Percentiles rank a stretch among this genome's conserved stretches.
These are phyloP conservation scores for Colletotrichum nymphaeae DNA, from an alignment of 2,329 filamentous ascomycete species.

Conservation along the genomic window DNA sequence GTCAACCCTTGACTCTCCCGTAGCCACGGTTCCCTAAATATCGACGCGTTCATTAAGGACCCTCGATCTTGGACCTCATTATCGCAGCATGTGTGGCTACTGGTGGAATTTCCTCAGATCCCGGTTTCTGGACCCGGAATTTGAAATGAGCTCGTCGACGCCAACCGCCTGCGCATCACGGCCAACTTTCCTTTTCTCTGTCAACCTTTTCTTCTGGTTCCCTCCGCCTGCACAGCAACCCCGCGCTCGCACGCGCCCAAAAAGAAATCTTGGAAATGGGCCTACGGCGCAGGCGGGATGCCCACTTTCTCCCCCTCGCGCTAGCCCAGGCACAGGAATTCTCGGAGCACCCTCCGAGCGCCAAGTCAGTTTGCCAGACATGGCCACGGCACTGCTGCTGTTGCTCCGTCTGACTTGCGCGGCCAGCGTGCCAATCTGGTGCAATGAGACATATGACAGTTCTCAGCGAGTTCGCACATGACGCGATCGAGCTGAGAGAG, in stretches of 20 bases:
- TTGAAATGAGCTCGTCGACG: neutral
- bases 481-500: neutral
- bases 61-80: neutral
- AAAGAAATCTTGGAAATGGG: neutral
- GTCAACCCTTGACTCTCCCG: neutral
- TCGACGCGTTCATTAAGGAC: neutral
- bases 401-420: neutral
- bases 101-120: conserved; percentile 17
- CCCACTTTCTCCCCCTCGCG: neutral
- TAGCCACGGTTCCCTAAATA: neutral
- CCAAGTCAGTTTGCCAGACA: conserved; percentile 13
- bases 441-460: neutral
- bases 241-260: neutral
- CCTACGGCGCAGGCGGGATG: neutral
- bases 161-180: neutral
- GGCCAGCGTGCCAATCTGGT: neutral
- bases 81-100: neutral
- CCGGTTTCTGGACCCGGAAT: neutral
- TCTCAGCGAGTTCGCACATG: neutral
- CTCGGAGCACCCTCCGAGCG: conserved; percentile 26
- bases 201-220: neutral
- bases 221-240: neutral
- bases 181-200: neutral
- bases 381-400: neutral
- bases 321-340: conserved; percentile 32